Evolutionary conservation across 2,329 filamentous ascomycete genomes (phyloP).

Genomic region (Aplosporella prunicola): DNA sequence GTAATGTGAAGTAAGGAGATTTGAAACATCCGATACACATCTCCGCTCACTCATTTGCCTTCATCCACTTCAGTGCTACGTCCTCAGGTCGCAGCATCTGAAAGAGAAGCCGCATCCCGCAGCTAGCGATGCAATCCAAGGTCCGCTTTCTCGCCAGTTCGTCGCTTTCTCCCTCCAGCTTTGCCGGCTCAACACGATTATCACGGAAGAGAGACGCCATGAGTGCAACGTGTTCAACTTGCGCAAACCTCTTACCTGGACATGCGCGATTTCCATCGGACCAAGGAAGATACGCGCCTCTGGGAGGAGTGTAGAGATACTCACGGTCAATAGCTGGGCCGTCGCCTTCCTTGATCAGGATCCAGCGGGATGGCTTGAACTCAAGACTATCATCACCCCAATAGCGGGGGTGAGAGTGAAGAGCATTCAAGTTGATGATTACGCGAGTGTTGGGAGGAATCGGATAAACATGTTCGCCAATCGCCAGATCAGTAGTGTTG

Average conservation of each 20-base stretch:
- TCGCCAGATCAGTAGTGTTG: neutral
- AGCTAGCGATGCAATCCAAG: slow-evolving; percentile 9
- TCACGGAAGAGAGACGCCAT: slow-evolving; percentile 15
- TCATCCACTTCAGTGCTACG: slow-evolving; percentile 10
- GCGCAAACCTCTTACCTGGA: slow-evolving; percentile 19
- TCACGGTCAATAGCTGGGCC: slow-evolving; percentile 5
- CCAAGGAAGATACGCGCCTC: slow-evolving; percentile 15
- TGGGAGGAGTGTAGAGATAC: slow-evolving; percentile 5
- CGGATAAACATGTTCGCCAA: neutral
- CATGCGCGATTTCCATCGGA: slow-evolving; percentile 15
- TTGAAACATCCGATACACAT: neutral
- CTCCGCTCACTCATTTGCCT: slow-evolving; percentile 6
- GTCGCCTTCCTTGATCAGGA: slow-evolving; percentile 10
- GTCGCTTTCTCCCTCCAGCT: slow-evolving; percentile 11
- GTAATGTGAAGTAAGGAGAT: no score
- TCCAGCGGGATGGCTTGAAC: slow-evolving; percentile 29
- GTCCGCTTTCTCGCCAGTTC: slow-evolving; percentile 11
- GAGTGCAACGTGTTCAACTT: slow-evolving; percentile 16
- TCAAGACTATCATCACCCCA: slow-evolving; percentile 19
- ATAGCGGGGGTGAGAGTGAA: slow-evolving; percentile 20
- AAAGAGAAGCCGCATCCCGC: slow-evolving; percentile 13
- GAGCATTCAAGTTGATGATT: slow-evolving; percentile 17
- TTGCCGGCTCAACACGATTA: slow-evolving; percentile 11
- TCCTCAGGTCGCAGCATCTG: slow-evolving; percentile 15
- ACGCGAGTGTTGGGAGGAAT: slow-evolving; percentile 13